phyloP scores from a whole-genome alignment of 768 basidiomycete species.

The Leccinum subtestaceum region DNA sequence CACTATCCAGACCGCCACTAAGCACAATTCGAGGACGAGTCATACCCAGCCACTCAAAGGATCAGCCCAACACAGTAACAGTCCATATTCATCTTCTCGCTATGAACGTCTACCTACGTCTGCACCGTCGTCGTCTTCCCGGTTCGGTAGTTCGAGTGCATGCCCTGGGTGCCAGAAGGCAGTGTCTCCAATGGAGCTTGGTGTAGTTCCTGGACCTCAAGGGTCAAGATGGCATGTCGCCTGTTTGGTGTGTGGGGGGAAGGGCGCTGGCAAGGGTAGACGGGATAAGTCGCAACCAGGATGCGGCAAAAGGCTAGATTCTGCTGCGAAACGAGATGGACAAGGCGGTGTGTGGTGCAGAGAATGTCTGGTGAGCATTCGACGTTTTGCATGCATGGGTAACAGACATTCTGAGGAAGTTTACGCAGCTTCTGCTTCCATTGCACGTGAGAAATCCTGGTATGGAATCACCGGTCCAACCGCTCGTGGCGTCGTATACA shows the following conservation, averaged over 20 bases:
- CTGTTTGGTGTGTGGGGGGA: constrained; percentile 82
- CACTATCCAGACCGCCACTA: constrained; percentile 12
- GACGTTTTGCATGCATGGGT: background rate
- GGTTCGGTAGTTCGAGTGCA: constrained; percentile 38
- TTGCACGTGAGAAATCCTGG: constrained; percentile 45
- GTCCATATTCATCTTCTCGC: constrained; percentile 30
- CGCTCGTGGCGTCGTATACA: constrained; percentile 46
- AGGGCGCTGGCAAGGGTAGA: constrained; percentile 41
- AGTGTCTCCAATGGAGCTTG: constrained; percentile 81
- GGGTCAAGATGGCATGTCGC: constrained; percentile 76
- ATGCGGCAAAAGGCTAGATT: constrained; percentile 81
- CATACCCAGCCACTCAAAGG: constrained; percentile 12
- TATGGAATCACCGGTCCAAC: constrained; percentile 49
- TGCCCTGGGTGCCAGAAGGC: constrained; percentile 75
- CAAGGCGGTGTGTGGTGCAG: constrained; percentile 79
- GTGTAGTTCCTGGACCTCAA: constrained; percentile 82
- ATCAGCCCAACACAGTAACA: constrained; percentile 12
- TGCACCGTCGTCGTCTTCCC: constrained; percentile 23
- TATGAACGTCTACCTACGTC: constrained; percentile 26
- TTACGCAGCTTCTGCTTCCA: constrained; percentile 54
- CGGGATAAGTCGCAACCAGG: constrained; percentile 62
- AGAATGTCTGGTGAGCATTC: constrained; percentile 67
- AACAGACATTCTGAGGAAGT: constrained; percentile 9
- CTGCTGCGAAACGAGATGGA: constrained; percentile 70
- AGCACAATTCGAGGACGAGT: constrained; percentile 1